phyloP scores from a whole-genome alignment of 2,329 filamentous ascomycete genomes.

The Meredithiella fracta region DNA sequence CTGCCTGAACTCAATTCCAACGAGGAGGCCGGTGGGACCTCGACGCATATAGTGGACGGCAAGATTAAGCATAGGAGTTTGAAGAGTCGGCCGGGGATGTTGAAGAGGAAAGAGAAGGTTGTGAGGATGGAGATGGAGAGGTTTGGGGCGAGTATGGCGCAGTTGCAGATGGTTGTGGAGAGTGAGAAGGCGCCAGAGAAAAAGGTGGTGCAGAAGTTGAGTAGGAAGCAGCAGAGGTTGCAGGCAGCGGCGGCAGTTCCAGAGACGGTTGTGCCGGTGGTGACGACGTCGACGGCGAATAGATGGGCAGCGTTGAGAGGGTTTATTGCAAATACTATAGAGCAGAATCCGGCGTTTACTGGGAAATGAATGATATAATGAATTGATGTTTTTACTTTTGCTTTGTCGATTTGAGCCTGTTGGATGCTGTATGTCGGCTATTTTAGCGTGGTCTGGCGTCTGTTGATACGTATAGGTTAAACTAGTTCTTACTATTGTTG shows the following conservation, averaged over 20 bases:
- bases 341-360: conserved; percentile 64
- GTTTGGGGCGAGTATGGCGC: conserved; percentile 69
- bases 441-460: no score
- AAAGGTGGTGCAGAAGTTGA: conserved; percentile 3
- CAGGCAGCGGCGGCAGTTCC: not conserved
- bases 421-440: no score
- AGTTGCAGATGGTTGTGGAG: conserved; percentile 33
- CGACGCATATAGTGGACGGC: conserved; percentile 30
- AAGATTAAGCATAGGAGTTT: conserved; percentile 61
- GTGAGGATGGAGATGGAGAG: conserved; percentile 68
- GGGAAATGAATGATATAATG: conserved; percentile 14
- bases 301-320: conserved; percentile 68
- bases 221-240: conserved; percentile 6
- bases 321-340: conserved; percentile 77
- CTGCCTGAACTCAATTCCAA: conserved; percentile 44
- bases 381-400: no score
- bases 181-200: conserved; percentile 2
- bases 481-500: not conserved
- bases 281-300: conserved; percentile 30
- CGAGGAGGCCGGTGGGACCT: conserved; percentile 28
- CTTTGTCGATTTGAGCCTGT: no score
- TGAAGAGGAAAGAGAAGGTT: conserved; percentile 68
- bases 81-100: conserved; percentile 56
- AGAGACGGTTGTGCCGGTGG: conserved; percentile 2
- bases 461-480: no score